phyloP scores from a whole-genome alignment of 495 filamentous ascomycete genomes.

The Hamigera avellanea region DNA sequence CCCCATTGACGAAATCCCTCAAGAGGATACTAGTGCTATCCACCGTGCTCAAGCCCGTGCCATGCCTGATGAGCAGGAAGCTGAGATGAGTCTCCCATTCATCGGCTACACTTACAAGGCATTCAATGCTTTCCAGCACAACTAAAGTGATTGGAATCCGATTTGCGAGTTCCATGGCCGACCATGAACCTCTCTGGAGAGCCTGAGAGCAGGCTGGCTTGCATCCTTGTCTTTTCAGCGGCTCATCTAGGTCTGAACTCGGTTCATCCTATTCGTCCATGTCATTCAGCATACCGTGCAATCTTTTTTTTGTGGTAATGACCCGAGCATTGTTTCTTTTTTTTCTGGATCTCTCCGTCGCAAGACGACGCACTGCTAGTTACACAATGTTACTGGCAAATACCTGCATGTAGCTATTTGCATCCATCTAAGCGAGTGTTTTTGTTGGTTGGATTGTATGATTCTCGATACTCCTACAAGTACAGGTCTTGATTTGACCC shows the following conservation, averaged over 20 bases:
- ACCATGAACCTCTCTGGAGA: slow-evolving; percentile 10
- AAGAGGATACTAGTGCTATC: slow-evolving; percentile 68
- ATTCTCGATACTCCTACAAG: slow-evolving; percentile 7
- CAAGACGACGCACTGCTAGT: slow-evolving; percentile 13
- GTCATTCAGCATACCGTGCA: slow-evolving; percentile 34
- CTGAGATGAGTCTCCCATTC: slow-evolving; percentile 90
- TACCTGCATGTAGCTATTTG: too few species aligned
- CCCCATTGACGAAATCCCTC: slow-evolving; percentile 94
- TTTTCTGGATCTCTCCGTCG: slow-evolving; percentile 16
- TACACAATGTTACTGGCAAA: neutral
- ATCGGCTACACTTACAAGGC: slow-evolving; percentile 99
- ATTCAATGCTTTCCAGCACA: slow-evolving; percentile 67
- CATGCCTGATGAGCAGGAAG: slow-evolving; percentile 49
- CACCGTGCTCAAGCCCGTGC: slow-evolving; percentile 55
- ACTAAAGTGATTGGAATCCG: slow-evolving; percentile 11
- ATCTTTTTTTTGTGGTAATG: slow-evolving; percentile 24
- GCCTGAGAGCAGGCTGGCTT: slow-evolving; percentile 29
- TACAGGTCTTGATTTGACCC: slow-evolving; percentile 9
- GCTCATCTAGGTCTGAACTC: slow-evolving; percentile 11
- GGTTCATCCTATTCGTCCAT: slow-evolving; percentile 11
- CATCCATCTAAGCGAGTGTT: too few species aligned
- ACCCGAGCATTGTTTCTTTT: slow-evolving; percentile 22
- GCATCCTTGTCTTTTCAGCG: slow-evolving; percentile 17
- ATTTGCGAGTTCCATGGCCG: slow-evolving; percentile 6
- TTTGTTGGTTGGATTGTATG: too few species aligned